Base-by-base conservation (phyloP, 179 eudicot species). In the Gypsophila paniculata region DNA sequence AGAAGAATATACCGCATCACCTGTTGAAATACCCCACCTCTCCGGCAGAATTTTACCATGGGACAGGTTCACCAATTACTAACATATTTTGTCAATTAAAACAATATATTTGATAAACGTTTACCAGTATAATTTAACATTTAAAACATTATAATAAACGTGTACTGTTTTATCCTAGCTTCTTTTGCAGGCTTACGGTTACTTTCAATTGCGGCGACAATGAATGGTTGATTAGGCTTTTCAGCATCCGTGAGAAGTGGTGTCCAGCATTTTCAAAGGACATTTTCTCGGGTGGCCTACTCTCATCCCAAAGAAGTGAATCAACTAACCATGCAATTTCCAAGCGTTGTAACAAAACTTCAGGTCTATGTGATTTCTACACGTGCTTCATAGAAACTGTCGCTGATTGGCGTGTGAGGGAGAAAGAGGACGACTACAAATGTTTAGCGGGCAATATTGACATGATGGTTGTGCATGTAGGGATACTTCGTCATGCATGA, bases 241-340 rank as follows among this genome's bases (percentile, higher is more conserved):
- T 3, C 22, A 0, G 2, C 0, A 5, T 18, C 4, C 19, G 36
- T 10, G 19, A 65, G 0, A 65, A 44, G 4, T 65, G 54, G 69
- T 21, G 51, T 4, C 44, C 6, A 2, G 32, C 68, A 2, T 64
- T 38, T 39, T 8, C 26, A 17, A 39, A 64, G 22, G 34, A 65
- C 5, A n/a, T 0, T 6, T 65, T 65, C 17, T 65, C 68, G 1
- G 54, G 69, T 19, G 69, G 69, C 13, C 5, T 22, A 1, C 22
- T 65, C 2, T 44, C 54, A 10, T 65, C 54, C 5, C 36, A 65
- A 65, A 65, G n/a, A 21, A 39, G 54, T n/a, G 54, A 65, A 12
- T 36, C 54, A 0, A 65, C 69, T 18, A 44, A 44, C 13, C 8
- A 12, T 36, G 14, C 54, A 1, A 4, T 65, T 2, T 19, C 34